Evolutionary conservation across 768 basidiomycete species (phyloP).

Genomic region (Russula dissimulans): DNA sequence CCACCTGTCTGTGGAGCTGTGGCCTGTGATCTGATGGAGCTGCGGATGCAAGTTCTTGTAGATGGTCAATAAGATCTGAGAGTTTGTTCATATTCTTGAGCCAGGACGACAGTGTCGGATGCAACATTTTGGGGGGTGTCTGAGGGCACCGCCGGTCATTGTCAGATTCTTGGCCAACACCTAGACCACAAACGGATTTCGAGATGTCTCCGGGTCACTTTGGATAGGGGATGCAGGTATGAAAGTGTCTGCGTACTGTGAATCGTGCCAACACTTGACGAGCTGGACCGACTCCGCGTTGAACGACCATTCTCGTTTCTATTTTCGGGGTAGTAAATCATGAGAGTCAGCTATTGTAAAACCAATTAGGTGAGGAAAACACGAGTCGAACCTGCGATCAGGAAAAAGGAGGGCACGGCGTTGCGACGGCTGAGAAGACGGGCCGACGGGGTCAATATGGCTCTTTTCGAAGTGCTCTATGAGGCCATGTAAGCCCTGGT

Average conservation of each 20-base stretch:
- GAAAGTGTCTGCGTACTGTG: too few species aligned
- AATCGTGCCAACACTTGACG: too few species aligned
- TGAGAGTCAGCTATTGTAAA: too few species aligned
- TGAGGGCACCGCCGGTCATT: too few species aligned
- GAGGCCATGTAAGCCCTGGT: conserved; percentile 70
- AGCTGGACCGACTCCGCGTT: too few species aligned
- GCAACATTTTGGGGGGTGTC: neutral
- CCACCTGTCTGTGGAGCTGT: neutral
- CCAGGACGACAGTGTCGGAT: neutral
- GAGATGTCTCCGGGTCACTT: too few species aligned
- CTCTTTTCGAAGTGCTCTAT: conserved; percentile 89
- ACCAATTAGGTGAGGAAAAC: neutral
- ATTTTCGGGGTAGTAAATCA: too few species aligned
- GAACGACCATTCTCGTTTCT: too few species aligned
- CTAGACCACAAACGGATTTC: too few species aligned
- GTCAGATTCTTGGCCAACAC: too few species aligned
- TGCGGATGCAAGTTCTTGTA: neutral
- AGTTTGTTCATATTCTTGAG: neutral
- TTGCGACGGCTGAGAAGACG: conserved; percentile 25
- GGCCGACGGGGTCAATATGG: conserved; percentile 66
- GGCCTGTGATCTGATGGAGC: neutral
- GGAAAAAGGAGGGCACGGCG: conserved; percentile 10
- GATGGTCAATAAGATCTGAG: neutral
- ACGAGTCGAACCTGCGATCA: conserved; percentile 7
- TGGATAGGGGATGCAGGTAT: too few species aligned